Conservation (phyloP, 805 yeast genomes). For the Monosporozyma siamensis region DNA sequence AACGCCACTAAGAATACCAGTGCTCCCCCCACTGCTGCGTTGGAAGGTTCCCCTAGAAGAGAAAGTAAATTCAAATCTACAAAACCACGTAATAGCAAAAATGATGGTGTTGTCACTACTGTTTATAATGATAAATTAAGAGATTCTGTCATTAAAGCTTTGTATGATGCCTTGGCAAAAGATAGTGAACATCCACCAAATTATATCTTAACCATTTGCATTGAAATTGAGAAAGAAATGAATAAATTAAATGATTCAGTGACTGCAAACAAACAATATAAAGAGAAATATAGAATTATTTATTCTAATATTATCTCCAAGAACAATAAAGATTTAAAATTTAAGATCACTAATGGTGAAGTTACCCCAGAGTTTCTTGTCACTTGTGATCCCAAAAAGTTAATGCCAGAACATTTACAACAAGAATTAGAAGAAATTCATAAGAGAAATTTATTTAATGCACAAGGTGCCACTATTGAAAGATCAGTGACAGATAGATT, state of each 20-base stretch:
- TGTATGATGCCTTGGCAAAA: slow-evolving; percentile 82
- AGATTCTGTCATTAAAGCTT: slow-evolving; percentile 72
- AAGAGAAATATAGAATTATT: slow-evolving; percentile 76
- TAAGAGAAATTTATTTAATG: slow-evolving; percentile 85
- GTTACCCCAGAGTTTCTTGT: slow-evolving; percentile 58
- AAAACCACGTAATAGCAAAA: slow-evolving; percentile 66
- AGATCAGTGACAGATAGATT: slow-evolving; percentile 94
- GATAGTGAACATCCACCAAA: slow-evolving; percentile 60
- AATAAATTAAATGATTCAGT: slow-evolving; percentile 50
- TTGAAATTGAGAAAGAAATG: slow-evolving; percentile 65
- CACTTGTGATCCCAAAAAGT: slow-evolving; percentile 81
- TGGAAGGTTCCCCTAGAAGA: slow-evolving; percentile 9
- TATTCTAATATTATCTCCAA: slow-evolving; percentile 83
- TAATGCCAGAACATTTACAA: slow-evolving; percentile 89
- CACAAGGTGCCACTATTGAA: slow-evolving; percentile 94
- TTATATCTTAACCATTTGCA: slow-evolving; percentile 52
- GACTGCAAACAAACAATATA: slow-evolving; percentile 45
- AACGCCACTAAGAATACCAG: background rate
- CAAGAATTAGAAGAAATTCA: slow-evolving; percentile 78
- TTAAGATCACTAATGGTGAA: slow-evolving; percentile 55
- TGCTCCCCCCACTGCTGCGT: background rate
- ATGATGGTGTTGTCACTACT: slow-evolving; percentile 67
- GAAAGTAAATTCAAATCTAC: slow-evolving; percentile 37
- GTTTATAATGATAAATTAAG: slow-evolving; percentile 71
- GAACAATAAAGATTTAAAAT: slow-evolving; percentile 78